phyloP scores from a whole-genome alignment of 192 early-diverging fungal species.

The Oehlia diaphana region DNA sequence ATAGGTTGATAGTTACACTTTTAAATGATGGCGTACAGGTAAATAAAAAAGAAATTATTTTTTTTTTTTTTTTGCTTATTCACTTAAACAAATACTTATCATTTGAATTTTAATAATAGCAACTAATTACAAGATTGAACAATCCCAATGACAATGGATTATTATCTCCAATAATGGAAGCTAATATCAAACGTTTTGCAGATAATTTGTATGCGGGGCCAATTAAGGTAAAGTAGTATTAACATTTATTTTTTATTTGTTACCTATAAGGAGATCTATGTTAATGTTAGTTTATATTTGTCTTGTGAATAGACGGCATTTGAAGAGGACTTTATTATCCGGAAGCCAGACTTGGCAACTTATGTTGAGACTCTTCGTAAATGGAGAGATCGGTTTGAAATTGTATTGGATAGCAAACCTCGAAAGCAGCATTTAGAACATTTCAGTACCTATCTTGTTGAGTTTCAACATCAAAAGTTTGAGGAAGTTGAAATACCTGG shows the following conservation, averaged over 20 bases:
- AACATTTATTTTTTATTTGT: background rate
- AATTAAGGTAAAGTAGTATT: constrained; percentile 50
- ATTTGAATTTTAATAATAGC: constrained; percentile 42
- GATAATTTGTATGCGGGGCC: constrained; percentile 80
- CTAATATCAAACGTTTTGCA: constrained; percentile 87
- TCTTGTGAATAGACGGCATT: constrained; percentile 60
- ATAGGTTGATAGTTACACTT: constrained; percentile 89
- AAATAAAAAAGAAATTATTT: background rate
- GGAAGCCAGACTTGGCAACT: constrained; percentile 79
- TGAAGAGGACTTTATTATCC: constrained; percentile 89
- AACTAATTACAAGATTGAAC: constrained; percentile 62
- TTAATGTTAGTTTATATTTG: background rate
- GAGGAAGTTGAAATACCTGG: constrained; percentile 99
- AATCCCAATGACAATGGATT: constrained; percentile 63
- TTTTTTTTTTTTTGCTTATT: background rate
- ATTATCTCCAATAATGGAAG: constrained; percentile 67
- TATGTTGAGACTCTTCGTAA: constrained; percentile 85
- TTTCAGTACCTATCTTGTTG: constrained; percentile 89
- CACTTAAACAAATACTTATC: background rate
- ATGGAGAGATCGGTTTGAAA: constrained; percentile 94
- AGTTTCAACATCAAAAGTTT: constrained; percentile 99
- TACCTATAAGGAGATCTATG: background rate
- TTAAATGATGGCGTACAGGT: constrained; percentile 74
- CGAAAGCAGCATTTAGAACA: constrained; percentile 80
- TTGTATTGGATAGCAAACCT: constrained; percentile 81